Base-by-base conservation (phyloP, 2,329 filamentous ascomycete species). In the Fusarium albidum region DNA sequence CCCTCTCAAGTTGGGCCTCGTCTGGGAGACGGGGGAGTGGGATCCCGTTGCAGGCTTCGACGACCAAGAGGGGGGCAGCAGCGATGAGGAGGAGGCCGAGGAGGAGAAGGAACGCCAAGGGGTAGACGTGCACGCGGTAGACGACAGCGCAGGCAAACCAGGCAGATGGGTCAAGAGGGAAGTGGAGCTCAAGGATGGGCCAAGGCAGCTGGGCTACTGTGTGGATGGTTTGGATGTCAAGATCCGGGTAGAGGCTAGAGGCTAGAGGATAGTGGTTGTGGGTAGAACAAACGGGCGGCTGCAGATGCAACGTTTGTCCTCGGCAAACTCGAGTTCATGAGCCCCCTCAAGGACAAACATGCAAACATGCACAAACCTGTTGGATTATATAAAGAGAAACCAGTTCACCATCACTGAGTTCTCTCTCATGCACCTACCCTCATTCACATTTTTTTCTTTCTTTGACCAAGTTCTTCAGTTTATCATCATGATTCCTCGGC, bases 1-100 rank as follows among this genome's bases (percentile, higher is more conserved):
- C 39, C 89, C 92, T 0, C 78, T 91, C 57, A 75, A 75, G 34
- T 75, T 94, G 55, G 81, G 79, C 33, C 72, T 98, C 41, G 76
- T 95, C 1, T 96, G 91, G 89, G 92, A 96, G 75, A 96, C 92
- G 9, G 91, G 91, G 15, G 93, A 97, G 72, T 91, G 89, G 85
- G 92, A 96, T 71, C 91, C 91, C 0, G 86, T 92, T 1, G 82
- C 82, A 9, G 81, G 83, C 55, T 83, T 85, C 62, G 81, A 86
- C 57, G 80, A 84, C 5, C 80, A 82, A 26, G 84, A 84, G 35
- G 81, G 76, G 47, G 79, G 78, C 37, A 80, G 77, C 61, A 82
- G 80, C 38, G 82, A 82, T 26, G 81, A 82, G 7, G 79, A 82
- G 26, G 78, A 79, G 6, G 76, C 74, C 3, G 74, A 72, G 11